Evolutionary conservation across 1,284 basidiomycete species (phyloP), one percentile per base, ranked within the genome.

Genomic region (Malassezia cuniculi): DNA sequence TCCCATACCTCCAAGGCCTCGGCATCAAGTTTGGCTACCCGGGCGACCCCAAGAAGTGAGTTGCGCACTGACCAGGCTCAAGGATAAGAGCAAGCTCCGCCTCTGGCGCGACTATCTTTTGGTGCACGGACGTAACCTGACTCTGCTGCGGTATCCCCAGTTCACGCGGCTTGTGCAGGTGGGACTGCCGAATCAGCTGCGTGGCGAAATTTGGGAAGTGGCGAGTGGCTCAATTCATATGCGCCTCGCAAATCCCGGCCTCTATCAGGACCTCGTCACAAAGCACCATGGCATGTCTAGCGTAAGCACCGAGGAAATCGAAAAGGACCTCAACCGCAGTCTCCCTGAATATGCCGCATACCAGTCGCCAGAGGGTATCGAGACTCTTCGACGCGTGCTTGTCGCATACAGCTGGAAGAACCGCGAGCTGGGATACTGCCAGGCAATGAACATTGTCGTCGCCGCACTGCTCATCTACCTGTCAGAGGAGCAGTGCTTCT

Each of bases 401-500:
- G 86, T 89, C 30, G 90, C 93, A 1, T 99, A 95, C 70, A 87
- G 87, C 45, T 90, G 90, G 73, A 84, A 82, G 69, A 95, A 95
- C 64, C 89, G 89, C 0, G 89, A 93, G 60, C 73, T 67, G 4
- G 66, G 66, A 8, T 66, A 67, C 35, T 66, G 64, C 29, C 65
- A 67, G 41, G 61, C 62, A 8, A 66, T 63, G 66, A 69, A 69
- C 87, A 94, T 94, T 41, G 77, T 94, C 14, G 65, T 68, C 1
- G 85, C 86, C 15, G 85, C 86, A 12, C 80, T 90, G 55, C 72
- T 90, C 37, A 89, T 90, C 55, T 99, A 95, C 69, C 87, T 93
- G 84, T 93, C 86, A 9, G 93, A 97, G 70, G 93, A 97, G 65
- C 93, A 97, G 69, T 82, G 87, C 20, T 99, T 97, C 69, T 97